These are phyloP conservation scores for Pinus taeda DNA, from an alignment of 75 land plant species.

Conservation along the genomic window DNA sequence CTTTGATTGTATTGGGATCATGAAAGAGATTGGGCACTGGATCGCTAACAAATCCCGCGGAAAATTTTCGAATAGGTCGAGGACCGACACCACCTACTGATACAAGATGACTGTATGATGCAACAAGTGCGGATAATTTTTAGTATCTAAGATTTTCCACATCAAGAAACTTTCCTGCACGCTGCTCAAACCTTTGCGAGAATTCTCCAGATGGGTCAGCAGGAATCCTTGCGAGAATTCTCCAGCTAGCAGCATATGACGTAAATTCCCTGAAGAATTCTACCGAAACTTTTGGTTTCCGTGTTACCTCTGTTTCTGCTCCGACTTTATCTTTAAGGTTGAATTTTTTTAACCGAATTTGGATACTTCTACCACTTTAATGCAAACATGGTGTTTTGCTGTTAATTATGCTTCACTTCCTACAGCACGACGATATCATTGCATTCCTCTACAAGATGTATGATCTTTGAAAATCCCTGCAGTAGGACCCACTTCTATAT, in stretches of 20 bases:
- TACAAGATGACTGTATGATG: not conserved
- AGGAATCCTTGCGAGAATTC: conserved; percentile 3
- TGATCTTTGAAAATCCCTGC: not conserved
- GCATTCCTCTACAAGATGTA: not conserved
- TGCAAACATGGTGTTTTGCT: not conserved
- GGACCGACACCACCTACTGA: not conserved
- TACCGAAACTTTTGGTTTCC: not conserved
- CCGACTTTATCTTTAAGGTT: not conserved
- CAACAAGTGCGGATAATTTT: not conserved
- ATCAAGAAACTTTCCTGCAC: conserved; percentile 3
- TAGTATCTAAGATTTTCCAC: not conserved
- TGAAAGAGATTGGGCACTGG: not conserved
- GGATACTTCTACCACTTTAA: too few species aligned
- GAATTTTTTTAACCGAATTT: not conserved
- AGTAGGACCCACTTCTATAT: too few species aligned
- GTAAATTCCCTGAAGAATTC: not conserved
- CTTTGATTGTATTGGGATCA: not conserved
- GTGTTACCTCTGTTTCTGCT: not conserved
- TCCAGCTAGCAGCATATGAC: not conserved
- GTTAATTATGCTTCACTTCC: too few species aligned
- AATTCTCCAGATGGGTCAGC: not conserved
- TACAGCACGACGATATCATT: too few species aligned
- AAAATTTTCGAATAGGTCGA: not conserved
- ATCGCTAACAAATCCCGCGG: not conserved
- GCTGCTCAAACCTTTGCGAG: not conserved